phyloP scores from a whole-genome alignment of 306 rosid species.

The Lathyrus oleraceus region DNA sequence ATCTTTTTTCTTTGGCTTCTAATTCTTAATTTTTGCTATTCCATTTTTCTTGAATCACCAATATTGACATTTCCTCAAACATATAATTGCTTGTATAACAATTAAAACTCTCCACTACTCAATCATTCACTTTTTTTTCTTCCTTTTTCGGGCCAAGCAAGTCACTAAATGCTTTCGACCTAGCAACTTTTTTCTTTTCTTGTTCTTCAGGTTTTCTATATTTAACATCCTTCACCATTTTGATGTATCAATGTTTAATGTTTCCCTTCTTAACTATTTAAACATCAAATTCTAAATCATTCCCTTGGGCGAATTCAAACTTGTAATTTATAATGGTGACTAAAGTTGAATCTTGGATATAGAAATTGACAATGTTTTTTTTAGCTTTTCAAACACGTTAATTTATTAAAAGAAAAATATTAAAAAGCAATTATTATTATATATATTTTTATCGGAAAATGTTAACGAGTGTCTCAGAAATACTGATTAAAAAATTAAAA shows the following conservation, averaged over 20 bases:
- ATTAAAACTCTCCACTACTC: slow-evolving; percentile 11
- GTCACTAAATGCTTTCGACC: slow-evolving; percentile 23
- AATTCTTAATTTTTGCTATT: background rate
- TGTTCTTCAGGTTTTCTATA: background rate
- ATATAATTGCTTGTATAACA: slow-evolving; percentile 24
- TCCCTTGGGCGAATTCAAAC: no score
- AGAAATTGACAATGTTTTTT: no score
- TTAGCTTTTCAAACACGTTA: no score
- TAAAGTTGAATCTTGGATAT: background rate
- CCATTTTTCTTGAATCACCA: background rate
- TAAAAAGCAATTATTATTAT: no score
- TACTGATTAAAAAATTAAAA: no score
- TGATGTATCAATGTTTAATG: background rate
- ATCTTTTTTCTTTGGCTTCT: slow-evolving; percentile 7
- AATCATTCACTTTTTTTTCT: slow-evolving; percentile 25
- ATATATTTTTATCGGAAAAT: no score
- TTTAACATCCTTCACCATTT: background rate
- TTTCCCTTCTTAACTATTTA: background rate
- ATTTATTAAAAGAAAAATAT: no score
- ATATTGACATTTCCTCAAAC: slow-evolving; percentile 13
- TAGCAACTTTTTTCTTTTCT: background rate
- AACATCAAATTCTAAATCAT: background rate
- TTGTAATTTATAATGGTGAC: background rate
- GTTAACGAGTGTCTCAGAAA: no score
- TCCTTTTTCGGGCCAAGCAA: slow-evolving; percentile 9